A percentile compares a stretch with the other conserved stretches of the same genome.
Evolutionary conservation across 345 rosid genomes (phyloP).

Genomic region (Hevea brasiliensis): DNA sequence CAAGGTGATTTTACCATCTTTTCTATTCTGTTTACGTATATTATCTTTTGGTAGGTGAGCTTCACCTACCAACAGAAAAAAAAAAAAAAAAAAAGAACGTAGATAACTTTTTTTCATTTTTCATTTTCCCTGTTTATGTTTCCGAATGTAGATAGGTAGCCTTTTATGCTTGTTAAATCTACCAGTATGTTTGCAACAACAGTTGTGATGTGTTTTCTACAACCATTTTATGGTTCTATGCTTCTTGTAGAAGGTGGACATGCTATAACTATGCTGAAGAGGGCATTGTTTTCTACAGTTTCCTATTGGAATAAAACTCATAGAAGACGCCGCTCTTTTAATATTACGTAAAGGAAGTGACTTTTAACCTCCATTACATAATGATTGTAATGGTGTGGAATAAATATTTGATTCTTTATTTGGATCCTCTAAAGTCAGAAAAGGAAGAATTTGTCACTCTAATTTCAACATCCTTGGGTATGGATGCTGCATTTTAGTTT

Average conservation of each 20-base stretch:
- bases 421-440: background rate
- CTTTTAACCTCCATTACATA: background rate
- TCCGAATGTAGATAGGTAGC: background rate
- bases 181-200: background rate
- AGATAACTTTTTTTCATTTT: background rate
- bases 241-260: background rate
- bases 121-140: background rate
- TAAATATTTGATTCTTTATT: background rate
- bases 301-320: background rate
- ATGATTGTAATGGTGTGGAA: background rate
- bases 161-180: background rate
- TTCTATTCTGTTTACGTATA: background rate
- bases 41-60: background rate
- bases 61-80: background rate
- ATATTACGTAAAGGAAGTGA: background rate
- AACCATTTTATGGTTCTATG: background rate
- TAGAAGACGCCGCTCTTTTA: background rate
- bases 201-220: background rate
- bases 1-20: conserved; percentile 47
- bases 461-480: background rate
- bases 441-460: background rate
- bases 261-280: background rate
- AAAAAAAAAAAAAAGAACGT: background rate
- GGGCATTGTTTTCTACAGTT: background rate
- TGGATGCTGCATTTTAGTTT: too few relatives aligned